A percentile compares a stretch with the other conserved stretches of the same genome.
Conservation (phyloP, 441 rosid genomes). For the Francoa sonchifolia region DNA sequence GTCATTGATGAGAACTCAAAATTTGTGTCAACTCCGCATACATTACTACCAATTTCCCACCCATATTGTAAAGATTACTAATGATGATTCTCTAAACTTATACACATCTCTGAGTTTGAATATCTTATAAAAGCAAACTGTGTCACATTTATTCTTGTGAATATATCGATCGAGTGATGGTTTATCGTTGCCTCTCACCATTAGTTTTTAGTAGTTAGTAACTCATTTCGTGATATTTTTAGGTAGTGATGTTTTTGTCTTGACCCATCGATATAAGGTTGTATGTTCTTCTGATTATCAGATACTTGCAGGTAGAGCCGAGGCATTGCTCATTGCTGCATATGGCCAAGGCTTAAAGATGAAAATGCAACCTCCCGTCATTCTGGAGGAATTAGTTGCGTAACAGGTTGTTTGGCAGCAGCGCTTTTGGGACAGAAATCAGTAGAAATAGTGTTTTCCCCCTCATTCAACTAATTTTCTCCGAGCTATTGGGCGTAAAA, state of each 20-base stretch:
- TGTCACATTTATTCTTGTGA: too few relatives aligned
- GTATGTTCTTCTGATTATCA: not conserved
- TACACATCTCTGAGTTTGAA: too few relatives aligned
- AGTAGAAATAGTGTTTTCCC: too few relatives aligned
- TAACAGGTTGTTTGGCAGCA: too few relatives aligned
- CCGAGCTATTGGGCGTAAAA: too few relatives aligned
- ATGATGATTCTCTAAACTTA: not conserved
- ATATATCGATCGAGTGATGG: too few relatives aligned
- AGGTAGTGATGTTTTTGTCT: not conserved
- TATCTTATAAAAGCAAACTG: too few relatives aligned
- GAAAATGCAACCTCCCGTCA: slow-evolving; percentile 15
- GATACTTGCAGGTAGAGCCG: slow-evolving; percentile 59
- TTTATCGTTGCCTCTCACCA: too few relatives aligned
- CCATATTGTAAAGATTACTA: not conserved
- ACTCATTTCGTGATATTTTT: too few relatives aligned
- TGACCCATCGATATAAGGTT: not conserved
- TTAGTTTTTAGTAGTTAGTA: too few relatives aligned
- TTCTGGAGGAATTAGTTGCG: slow-evolving; percentile 12
- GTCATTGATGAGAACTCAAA: not conserved
- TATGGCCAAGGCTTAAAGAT: slow-evolving; percentile 45
- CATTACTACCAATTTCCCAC: not conserved
- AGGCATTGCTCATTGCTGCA: slow-evolving; percentile 71
- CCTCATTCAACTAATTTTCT: too few relatives aligned
- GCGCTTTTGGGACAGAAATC: too few relatives aligned
- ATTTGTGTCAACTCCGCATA: not conserved